Conservation (phyloP, 2,329 filamentous ascomycete species). For the Xenoacremonium recifei region DNA sequence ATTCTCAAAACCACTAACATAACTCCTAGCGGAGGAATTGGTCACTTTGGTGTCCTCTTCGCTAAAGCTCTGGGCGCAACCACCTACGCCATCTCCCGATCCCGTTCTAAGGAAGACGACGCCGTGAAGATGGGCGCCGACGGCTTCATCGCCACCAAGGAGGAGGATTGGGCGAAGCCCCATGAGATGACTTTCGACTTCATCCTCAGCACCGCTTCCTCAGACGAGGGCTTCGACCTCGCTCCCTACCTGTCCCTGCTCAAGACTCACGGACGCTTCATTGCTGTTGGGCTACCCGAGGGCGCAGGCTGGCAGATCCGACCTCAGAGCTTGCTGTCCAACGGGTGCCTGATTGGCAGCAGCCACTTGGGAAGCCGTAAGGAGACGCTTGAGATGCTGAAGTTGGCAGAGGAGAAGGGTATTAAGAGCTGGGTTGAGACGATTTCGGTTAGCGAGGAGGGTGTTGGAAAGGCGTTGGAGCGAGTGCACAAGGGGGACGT, state of each 20-base stretch:
- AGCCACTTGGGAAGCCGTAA: slow-evolving; percentile 41
- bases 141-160: slow-evolving; percentile 26
- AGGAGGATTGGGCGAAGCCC: slow-evolving; percentile 48
- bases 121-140: slow-evolving; percentile 53
- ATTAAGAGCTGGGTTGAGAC: slow-evolving; percentile 51
- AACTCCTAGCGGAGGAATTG: slow-evolving; percentile 53
- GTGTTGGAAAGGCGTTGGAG: slow-evolving; percentile 10
- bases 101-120: slow-evolving; percentile 46
- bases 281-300: slow-evolving; percentile 64
- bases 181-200: slow-evolving; percentile 49
- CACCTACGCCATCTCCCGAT: slow-evolving; percentile 54
- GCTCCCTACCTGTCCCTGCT: slow-evolving; percentile 57
- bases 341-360: slow-evolving; percentile 46
- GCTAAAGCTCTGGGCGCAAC: slow-evolving; percentile 63
- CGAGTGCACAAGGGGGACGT: slow-evolving; percentile 11
- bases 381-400: slow-evolving; percentile 55
- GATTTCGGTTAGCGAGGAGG: slow-evolving; percentile 11
- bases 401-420: slow-evolving; percentile 50
- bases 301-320: slow-evolving; percentile 40
- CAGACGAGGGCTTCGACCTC: slow-evolving; percentile 49
- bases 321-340: slow-evolving; percentile 54
- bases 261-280: slow-evolving; percentile 55
- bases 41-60: slow-evolving; percentile 62
- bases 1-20: too few relatives aligned
- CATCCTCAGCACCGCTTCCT: slow-evolving; percentile 48